These are phyloP conservation scores for Leccinum obscurum DNA, from an alignment of 768 basidiomycete species.

Conservation along the genomic window DNA sequence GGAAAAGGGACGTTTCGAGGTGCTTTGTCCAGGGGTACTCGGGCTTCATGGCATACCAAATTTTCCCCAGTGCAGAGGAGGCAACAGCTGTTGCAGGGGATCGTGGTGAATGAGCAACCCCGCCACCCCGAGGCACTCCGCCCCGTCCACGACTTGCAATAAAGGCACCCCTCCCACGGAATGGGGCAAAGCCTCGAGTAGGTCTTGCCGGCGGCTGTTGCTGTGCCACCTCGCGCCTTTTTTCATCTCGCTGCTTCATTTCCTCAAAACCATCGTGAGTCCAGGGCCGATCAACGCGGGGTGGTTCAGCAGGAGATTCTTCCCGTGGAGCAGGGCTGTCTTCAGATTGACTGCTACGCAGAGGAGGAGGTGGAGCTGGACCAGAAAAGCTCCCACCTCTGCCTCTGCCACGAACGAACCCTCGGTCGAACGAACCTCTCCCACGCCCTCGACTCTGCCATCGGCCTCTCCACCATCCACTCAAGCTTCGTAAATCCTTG, in stretches of 20 bases:
- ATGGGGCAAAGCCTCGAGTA: constrained; percentile 36
- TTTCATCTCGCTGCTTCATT: constrained; percentile 75
- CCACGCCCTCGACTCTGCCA: constrained; percentile 73
- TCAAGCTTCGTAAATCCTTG: constrained; percentile 77
- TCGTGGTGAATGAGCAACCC: constrained; percentile 31
- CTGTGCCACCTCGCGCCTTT: constrained; percentile 36
- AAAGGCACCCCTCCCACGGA: constrained; percentile 51
- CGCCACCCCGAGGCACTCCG: constrained; percentile 48
- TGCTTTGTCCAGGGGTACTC: constrained; percentile 85
- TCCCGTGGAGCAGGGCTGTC: constrained; percentile 21
- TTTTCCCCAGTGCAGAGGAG: constrained; percentile 40
- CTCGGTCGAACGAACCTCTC: constrained; percentile 43
- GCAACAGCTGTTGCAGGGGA: constrained; percentile 31
- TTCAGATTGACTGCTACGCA: constrained; percentile 19
- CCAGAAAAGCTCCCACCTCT: constrained; percentile 44
- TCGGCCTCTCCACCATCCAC: constrained; percentile 84
- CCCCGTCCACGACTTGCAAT: constrained; percentile 44
- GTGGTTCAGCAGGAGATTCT: constrained; percentile 35
- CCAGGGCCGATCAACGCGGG: constrained; percentile 73
- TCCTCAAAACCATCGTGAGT: constrained; percentile 89
- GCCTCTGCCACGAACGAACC: constrained; percentile 58
- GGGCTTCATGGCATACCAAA: constrained; percentile 75
- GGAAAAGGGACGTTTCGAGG: constrained; percentile 71
- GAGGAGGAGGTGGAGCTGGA: constrained; percentile 14
- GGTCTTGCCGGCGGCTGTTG: constrained; percentile 33